Evolutionary conservation across 164 flowering plant genomes (phyloP).

Genomic region (Amborella trichopoda): DNA sequence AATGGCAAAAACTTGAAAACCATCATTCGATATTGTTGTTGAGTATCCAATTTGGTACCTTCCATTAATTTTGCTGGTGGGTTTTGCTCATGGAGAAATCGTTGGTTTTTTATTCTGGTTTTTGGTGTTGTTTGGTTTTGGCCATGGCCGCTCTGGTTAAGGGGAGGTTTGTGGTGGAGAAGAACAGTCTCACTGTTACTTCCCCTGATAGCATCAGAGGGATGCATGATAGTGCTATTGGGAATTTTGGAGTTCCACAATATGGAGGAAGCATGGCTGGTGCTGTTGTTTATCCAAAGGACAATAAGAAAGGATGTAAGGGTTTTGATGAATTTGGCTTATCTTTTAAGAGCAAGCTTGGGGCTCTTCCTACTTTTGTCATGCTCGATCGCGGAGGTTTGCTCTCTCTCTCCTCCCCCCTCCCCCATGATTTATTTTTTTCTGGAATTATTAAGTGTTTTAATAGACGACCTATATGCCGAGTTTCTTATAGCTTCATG

Average conservation of each 20-base stretch:
- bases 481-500: too few relatives aligned
- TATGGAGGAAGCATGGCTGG: conserved; percentile 97
- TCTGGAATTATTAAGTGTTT: too few relatives aligned
- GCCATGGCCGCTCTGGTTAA: conserved; percentile 4
- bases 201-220: conserved; percentile 74
- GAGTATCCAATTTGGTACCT: too few relatives aligned
- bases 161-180: conserved; percentile 78
- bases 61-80: too few relatives aligned
- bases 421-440: too few relatives aligned
- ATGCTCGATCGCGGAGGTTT: conserved; percentile 97
- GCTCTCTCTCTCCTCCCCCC: too few relatives aligned
- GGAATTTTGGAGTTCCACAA: conserved; percentile 88
- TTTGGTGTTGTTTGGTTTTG: conserved; percentile 12
- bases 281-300: conserved; percentile 55
- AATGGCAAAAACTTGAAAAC: too few relatives aligned
- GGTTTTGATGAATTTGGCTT: conserved; percentile 38
- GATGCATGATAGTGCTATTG: conserved; percentile 77
- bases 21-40: too few relatives aligned
- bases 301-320: conserved; percentile 63
- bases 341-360: conserved; percentile 56
- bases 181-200: conserved; percentile 75
- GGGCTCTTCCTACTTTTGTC: conserved; percentile 68
- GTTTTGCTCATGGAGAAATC: conserved; percentile 5
- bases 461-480: too few relatives aligned
- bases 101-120: conserved; percentile 23